Evolutionary conservation across 2,329 filamentous ascomycete genomes (phyloP), one percentile per base, ranked within the genome.

Genomic region (Beauveria pseudobassiana): DNA sequence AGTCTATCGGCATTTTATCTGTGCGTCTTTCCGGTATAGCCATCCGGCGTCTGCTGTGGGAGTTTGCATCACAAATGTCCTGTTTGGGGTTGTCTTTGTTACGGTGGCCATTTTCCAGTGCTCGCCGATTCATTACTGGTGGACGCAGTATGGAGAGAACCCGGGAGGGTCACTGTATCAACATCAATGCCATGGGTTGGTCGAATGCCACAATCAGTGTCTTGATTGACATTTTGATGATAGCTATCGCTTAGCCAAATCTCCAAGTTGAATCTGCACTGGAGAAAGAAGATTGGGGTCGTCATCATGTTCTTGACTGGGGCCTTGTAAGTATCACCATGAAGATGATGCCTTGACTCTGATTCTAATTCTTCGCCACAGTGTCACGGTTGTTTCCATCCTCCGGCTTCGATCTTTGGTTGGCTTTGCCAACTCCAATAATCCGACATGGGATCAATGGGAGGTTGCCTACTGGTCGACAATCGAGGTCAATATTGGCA

Each of bases 1-100:
- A 77, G 81, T 0, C 72, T 86, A 26, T 70, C 85, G 1, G 74
- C 80, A 66, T 83, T 85, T 69, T 85, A 83, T 65, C 71, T 82
- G 5, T 77, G 80, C 58, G 79, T 85, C 61, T 86, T 86, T 64
- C 80, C 0, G 67, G 70, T 0, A 63, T 58, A 0, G 62, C 53
- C 3, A 74, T 82, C 10, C 74, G 75, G 16, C 71, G 69, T 6
- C 52, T 79, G 14, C 71, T 82, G 6, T 77, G 74, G 70, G 63
- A n/a, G 79, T 78, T 0, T 65, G 81, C 42, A 65, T 66, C 4
- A 72, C 80, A 59, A 75, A 74, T 50, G 45, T 68, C 5, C 9
- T 76, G 1, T 79, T 74, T 58, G 78, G 78, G 2, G 3, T 77
- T 18, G 65, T 69, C 3, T 83, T 80, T 43, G 59, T 77, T 20